Evolutionary conservation across 345 rosid species (phyloP), one percentile per base, ranked within the genome.

Genomic region (Syzygium aqueum): DNA sequence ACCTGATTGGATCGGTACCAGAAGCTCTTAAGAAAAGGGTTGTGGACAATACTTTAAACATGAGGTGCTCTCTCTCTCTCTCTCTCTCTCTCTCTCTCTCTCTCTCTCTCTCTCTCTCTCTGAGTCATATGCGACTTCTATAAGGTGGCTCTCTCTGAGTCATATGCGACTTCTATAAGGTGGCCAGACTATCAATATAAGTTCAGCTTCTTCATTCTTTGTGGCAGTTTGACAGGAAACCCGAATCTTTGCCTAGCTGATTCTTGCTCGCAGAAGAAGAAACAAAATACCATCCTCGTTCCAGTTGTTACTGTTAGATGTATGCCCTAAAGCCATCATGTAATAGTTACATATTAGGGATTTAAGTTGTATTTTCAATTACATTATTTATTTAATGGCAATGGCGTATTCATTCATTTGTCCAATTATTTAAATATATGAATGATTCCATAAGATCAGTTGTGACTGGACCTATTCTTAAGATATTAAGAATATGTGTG

Each of bases 211-310:
- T 61, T n/a, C 33, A 61, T 61, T 52, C 19, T n/a, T 40, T 82
- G 84, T 88, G 51, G 53, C 90, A 92, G 96, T 19, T 40, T 88
- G 67, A 3, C 40, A 37, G 91, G 91, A 19, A 94, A 93, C 73
- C 88, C 89, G 14, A 89, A 94, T 86, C 86, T 85, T 10, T 85
- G 77, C 86, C 11, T 14, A 16, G 49, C 3, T 56, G 52, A 53
- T 85, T 40, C 14, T 23, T 59, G 77, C 23, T 8, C 7, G 84
- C 88, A 77, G 51, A 77, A 25, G 80, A 90, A 89, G 88, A 91
- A 13, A 61, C 4, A 61, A 61, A n/a, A 61, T 3, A n/a, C 73
- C 73, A 61, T 61, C 73, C 3, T n/a, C 8, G 1, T 59, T 53
- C 43, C 33, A 13, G 73, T 6, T 61, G 19, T 0, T 5, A n/a